A percentile compares a stretch with the other conserved stretches of the same genome.
phyloP scores from a whole-genome alignment of 306 rosid species.

The Clitoria ternatea region DNA sequence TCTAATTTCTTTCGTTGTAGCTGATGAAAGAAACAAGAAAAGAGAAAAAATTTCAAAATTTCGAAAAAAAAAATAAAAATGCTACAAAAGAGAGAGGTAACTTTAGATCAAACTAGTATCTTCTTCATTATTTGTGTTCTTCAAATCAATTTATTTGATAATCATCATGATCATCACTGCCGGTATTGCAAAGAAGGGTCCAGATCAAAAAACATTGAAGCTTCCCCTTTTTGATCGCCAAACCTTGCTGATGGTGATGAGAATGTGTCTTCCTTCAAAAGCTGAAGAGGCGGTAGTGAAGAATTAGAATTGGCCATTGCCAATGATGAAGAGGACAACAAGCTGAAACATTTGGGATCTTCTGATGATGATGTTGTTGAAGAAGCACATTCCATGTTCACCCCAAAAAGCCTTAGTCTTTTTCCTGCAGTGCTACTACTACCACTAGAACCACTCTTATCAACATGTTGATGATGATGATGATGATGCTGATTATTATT shows the following conservation, averaged over 20 bases:
- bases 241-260: constrained; percentile 42
- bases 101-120: constrained; percentile 14
- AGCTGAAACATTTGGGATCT: constrained; percentile 31
- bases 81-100: constrained; percentile 26
- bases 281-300: constrained; percentile 27
- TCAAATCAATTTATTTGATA: constrained; percentile 10
- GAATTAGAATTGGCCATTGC: constrained; percentile 19
- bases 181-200: constrained; percentile 53
- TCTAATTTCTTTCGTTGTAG: constrained; percentile 32
- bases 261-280: constrained; percentile 34
- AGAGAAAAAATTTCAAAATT: neutral
- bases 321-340: constrained; percentile 23
- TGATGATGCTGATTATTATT: constrained; percentile 10
- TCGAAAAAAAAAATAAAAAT: constrained; percentile 22
- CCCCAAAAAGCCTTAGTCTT: constrained; percentile 72
- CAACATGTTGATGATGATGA: neutral
- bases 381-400: constrained; percentile 75
- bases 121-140: constrained; percentile 31
- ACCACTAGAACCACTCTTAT: neutral
- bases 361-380: constrained; percentile 27
- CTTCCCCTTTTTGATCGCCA: constrained; percentile 42
- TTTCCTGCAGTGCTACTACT: constrained; percentile 25
- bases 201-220: constrained; percentile 51
- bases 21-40: neutral
- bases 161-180: constrained; percentile 30